Evolutionary conservation across 768 basidiomycete genomes (phyloP), one percentile per base, ranked within the genome.

Genomic region (Mycena rebaudengoi): DNA sequence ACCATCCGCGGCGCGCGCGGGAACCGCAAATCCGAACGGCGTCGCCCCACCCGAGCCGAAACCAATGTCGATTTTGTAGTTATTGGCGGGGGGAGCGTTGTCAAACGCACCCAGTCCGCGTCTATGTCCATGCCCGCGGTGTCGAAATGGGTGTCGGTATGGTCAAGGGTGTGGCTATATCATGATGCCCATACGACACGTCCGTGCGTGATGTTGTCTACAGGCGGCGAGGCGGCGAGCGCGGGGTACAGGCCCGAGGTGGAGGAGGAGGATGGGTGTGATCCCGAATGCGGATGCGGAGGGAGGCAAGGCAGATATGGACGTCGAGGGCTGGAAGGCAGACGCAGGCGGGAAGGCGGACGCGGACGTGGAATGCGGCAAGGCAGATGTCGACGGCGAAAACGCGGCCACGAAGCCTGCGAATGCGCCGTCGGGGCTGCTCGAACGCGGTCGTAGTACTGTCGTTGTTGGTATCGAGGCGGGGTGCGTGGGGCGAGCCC

Each of bases 41-140:
- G 78, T n/a, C n/a, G n/a, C n/a, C n/a, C 75, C 66, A 91, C 82
- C 61, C 85, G 84, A 94, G 25, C 92, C 92, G 69, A 95, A 95
- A 21, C 92, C 72, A 78, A 94, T 94, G 0, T 26, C 28, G n/a
- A 88, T n/a, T n/a, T n/a, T n/a, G n/a, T n/a, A 86, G 23, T 83
- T 41, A 26, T 44, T 58, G 35, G 33, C 54, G 3, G 51, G 37
- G 6, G 65, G 54, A 5, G 69, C 52, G n/a, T n/a, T n/a, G n/a
- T n/a, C n/a, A n/a, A n/a, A n/a, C n/a, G n/a, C n/a, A n/a, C n/a
- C n/a, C n/a, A n/a, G n/a, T n/a, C n/a, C n/a, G n/a, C n/a, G n/a
- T n/a, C n/a, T n/a, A n/a, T n/a, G n/a, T n/a, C n/a, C 73, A 16
- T 66, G 32, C 26, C 72, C 73, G 10, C 79, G 2, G 58, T 57